These are phyloP conservation scores for Aspergillus nomiae DNA, from an alignment of 2,329 filamentous ascomycete genomes.

Conservation along the genomic window DNA sequence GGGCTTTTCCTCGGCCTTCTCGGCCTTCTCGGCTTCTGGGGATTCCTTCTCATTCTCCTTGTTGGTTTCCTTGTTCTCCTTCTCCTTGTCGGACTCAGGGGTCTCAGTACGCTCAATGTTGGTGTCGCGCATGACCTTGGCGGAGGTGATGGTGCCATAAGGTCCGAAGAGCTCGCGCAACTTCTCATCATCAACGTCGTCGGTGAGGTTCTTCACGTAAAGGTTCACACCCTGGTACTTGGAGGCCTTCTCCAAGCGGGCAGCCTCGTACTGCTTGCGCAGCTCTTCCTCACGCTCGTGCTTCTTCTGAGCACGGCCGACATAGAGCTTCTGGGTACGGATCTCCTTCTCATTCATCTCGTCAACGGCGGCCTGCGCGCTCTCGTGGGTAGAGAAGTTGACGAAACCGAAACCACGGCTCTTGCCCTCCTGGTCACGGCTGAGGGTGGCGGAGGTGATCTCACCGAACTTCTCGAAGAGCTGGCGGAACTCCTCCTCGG, in stretches of 20 bases:
- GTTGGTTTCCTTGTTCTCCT: conserved; percentile 41
- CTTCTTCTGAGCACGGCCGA: conserved; percentile 99
- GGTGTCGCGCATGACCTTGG: conserved; percentile 97
- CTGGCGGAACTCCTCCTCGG: conserved; percentile 90
- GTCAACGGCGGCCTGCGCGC: conserved; percentile 82
- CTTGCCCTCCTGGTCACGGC: conserved; percentile 86
- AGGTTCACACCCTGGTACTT: conserved; percentile 99
- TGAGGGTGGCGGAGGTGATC: conserved; percentile 93
- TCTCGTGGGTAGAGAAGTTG: conserved; percentile 91
- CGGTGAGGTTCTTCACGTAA: conserved; percentile 98
- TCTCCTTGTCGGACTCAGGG: conserved; percentile 51
- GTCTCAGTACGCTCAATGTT: conserved; percentile 45
- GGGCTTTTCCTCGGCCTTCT: conserved; percentile 32
- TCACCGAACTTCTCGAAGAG: conserved; percentile 91
- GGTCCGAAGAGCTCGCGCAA: conserved; percentile 88
- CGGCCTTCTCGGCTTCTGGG: conserved; percentile 53
- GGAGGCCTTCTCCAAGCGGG: conserved; percentile 94
- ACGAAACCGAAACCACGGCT: conserved; percentile 95
- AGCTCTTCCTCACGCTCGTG: conserved; percentile 99
- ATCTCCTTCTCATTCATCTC: conserved; percentile 90
- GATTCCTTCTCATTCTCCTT: conserved; percentile 41
- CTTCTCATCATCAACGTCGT: conserved; percentile 97
- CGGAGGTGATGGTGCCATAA: conserved; percentile 94
- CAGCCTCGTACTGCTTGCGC: conserved; percentile 97
- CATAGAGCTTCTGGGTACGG: conserved; percentile 93